Percentiles rank a stretch among this genome's conserved stretches.
Evolutionary conservation across 306 rosid genomes (phyloP).

Genomic region (Inga laurina): DNA sequence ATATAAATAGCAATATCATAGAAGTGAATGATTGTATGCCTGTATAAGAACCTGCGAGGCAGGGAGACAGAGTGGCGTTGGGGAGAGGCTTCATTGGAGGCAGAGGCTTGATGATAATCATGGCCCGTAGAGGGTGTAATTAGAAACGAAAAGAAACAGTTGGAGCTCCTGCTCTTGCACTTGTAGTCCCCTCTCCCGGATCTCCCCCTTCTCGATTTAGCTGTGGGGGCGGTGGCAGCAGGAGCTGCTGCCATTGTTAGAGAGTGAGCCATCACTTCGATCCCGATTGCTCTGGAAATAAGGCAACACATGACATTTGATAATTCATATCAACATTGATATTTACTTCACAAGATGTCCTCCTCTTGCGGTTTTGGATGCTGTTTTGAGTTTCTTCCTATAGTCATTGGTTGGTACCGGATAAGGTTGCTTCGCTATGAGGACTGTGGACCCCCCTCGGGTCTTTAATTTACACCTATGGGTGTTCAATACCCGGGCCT

Average conservation of each 20-base stretch:
- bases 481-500: no score
- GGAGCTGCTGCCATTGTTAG: conserved; percentile 50
- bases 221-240: conserved; percentile 40
- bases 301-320: not conserved
- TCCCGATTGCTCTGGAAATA: not conserved
- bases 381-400: conserved; percentile 30
- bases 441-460: conserved; percentile 74
- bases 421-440: conserved; percentile 59
- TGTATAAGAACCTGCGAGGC: not conserved
- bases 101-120: not conserved
- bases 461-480: not conserved
- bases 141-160: not conserved
- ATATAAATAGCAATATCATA: not conserved
- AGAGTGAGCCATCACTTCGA: conserved; percentile 53
- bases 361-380: conserved; percentile 35
- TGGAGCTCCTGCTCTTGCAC: conserved; percentile 27
- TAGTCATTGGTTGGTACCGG: conserved; percentile 61
- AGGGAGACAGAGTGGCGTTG: not conserved
- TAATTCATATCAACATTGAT: not conserved
- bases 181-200: not conserved
- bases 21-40: not conserved
- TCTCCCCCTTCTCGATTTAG: conserved; percentile 18
- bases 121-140: not conserved
- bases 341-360: not conserved
- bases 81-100: conserved; percentile 3